Base-by-base conservation (phyloP, 345 rosid species). In the Citrus australasica region DNA sequence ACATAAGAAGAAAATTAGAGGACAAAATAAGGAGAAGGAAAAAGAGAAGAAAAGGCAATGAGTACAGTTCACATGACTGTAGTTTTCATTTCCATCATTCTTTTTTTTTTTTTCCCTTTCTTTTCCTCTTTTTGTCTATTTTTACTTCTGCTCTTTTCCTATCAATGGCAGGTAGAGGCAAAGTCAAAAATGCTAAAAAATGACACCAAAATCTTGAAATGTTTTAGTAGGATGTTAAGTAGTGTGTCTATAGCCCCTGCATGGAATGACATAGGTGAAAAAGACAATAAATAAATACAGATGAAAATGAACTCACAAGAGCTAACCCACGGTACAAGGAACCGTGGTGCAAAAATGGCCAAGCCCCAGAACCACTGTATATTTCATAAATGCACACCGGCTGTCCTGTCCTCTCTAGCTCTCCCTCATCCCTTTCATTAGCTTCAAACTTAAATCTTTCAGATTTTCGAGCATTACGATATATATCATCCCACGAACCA, bases 361-460 rank as follows among this genome's bases (percentile, higher is more conserved):
- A 97, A 7, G 97, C 95, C 81, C 99, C 99, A 82, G 92, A 80
- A 77, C 97, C 98, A 75, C 86, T 70, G 28, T 92, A 97, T 76
- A 97, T 90, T 89, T 97, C 98, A 80, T 97, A 97, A 71, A 97
- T 92, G 83, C 98, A 92, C 77, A 97, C 89, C 24, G 93, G 90
- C 83, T 97, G 98, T 64, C 99, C 99, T 22, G 95, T 97, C 86
- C 99, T 87, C 82, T 94, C 99, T 60, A 97, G 92, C 85, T 97
- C 99, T 77, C 98, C 99, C 87, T 97, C 98, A 83, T 94, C 99
- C 83, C 98, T 90, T 83, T 97, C 99, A 73, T 97, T 92, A 76
- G 81, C 87, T 84, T 97, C 98, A 82, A 92, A 93, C 78, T 84
- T 97, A 9, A 97, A 86, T 84, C 93, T 97, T 83, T 92, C 95